phyloP scores from a whole-genome alignment of 1,284 basidiomycete genomes.

The Bjerkandera adusta region DNA sequence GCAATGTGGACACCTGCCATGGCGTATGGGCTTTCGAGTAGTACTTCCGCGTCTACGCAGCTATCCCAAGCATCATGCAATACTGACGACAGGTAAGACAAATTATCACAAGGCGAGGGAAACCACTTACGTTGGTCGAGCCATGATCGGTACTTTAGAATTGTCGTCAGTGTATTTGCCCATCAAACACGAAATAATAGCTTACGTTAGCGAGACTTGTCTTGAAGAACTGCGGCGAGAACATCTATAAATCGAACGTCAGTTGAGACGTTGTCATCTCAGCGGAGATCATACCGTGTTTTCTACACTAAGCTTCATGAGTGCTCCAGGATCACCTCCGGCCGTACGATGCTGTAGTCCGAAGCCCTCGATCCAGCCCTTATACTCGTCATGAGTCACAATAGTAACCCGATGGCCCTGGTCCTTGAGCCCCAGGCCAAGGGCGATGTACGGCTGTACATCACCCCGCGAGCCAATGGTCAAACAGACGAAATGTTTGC shows the following conservation, averaged over 20 bases:
- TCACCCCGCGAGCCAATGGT: slow-evolving; percentile 53
- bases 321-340: slow-evolving; percentile 77
- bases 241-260: slow-evolving; percentile 51
- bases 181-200: slow-evolving; percentile 1
- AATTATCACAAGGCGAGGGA: not conserved
- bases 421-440: slow-evolving; percentile 43
- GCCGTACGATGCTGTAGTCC: slow-evolving; percentile 69
- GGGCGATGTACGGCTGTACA: slow-evolving; percentile 52
- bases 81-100: slow-evolving; percentile 35
- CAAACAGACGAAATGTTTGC: slow-evolving; percentile 42
- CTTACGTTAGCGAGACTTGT: slow-evolving; percentile 60
- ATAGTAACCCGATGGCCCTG: slow-evolving; percentile 58
- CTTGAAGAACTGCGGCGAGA: slow-evolving; percentile 81
- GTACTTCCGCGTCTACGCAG: slow-evolving; percentile 71
- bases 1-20: slow-evolving; percentile 85
- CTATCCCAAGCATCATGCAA: slow-evolving; percentile 69
- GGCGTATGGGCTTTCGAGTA: slow-evolving; percentile 73
- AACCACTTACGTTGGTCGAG: slow-evolving; percentile 62
- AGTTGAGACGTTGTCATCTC: not conserved
- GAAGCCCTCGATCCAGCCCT: slow-evolving; percentile 58
- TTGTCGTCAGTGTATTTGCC: not conserved
- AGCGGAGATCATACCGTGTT: slow-evolving; percentile 44
- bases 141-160: slow-evolving; percentile 64
- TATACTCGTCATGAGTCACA: slow-evolving; percentile 65
- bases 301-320: slow-evolving; percentile 60